Percentiles rank a stretch among this genome's conserved stretches.
phyloP scores from a whole-genome alignment of 2,329 filamentous ascomycete species.

The Lojkania enalia region DNA sequence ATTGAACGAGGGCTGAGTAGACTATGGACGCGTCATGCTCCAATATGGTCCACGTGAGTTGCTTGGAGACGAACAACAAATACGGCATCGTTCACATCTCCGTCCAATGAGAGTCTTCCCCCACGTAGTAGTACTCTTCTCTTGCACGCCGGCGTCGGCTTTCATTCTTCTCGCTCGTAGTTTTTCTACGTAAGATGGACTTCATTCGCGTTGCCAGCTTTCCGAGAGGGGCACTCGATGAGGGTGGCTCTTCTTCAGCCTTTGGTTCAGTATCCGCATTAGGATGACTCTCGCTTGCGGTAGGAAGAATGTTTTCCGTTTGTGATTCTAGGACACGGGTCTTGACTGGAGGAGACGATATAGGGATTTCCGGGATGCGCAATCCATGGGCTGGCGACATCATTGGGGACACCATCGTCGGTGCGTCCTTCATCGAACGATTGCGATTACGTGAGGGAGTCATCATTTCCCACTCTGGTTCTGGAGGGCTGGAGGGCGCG shows the following conservation, averaged over 20 bases:
- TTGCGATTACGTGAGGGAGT: constrained; percentile 13
- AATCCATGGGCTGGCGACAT: background rate
- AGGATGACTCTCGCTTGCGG: constrained; percentile 13
- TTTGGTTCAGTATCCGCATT: constrained; percentile 12
- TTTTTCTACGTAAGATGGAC: constrained; percentile 31
- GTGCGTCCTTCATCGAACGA: background rate
- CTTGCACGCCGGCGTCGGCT: constrained; percentile 23
- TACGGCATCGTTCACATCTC: constrained; percentile 30
- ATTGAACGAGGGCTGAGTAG: too few species aligned
- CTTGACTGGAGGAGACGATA: constrained; percentile 23
- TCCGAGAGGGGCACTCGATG: constrained; percentile 26
- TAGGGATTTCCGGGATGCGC: constrained; percentile 2
- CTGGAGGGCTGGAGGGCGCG: constrained; percentile 28
- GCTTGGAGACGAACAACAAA: too few species aligned
- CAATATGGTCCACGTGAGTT: too few species aligned
- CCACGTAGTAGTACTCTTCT: constrained; percentile 33
- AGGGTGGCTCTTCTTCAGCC: constrained; percentile 15
- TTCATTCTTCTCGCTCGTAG: constrained; percentile 18
- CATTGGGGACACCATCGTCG: background rate
- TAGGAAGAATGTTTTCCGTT: constrained; percentile 20
- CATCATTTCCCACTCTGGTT: constrained; percentile 41
- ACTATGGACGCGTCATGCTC: too few species aligned
- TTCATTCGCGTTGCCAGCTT: constrained; percentile 38
- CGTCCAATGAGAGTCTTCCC: constrained; percentile 42
- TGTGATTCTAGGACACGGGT: constrained; percentile 14